These are phyloP conservation scores for Hypoxylon fragiforme DNA, from an alignment of 495 filamentous ascomycete genomes.

Conservation along the genomic window DNA sequence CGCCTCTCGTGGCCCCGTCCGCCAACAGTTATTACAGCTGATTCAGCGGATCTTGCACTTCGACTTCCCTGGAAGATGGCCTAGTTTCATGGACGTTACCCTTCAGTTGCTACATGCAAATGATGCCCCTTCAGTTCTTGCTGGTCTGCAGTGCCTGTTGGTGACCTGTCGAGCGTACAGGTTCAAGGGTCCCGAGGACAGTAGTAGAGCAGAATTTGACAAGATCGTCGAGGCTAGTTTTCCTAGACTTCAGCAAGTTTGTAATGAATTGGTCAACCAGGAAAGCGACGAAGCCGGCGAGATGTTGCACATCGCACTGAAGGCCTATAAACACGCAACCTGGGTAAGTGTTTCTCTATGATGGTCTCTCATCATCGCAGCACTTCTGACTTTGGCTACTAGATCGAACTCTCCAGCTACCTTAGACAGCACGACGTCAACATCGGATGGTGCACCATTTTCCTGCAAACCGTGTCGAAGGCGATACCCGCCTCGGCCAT, in stretches of 20 bases:
- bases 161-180: slow-evolving; percentile 91
- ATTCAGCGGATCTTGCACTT: slow-evolving; percentile 93
- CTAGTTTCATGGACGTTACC: slow-evolving; percentile 87
- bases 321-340: slow-evolving; percentile 95
- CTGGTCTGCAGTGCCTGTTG: slow-evolving; percentile 90
- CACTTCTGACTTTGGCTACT: slow-evolving; percentile 40
- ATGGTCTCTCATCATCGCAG: no score
- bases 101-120: slow-evolving; percentile 81
- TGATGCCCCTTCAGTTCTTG: slow-evolving; percentile 82
- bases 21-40: slow-evolving; percentile 87
- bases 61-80: slow-evolving; percentile 95
- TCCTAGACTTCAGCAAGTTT: slow-evolving; percentile 85
- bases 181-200: slow-evolving; percentile 75
- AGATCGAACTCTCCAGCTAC: slow-evolving; percentile 82
- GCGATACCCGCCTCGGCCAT: slow-evolving; percentile 76
- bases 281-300: slow-evolving; percentile 90
- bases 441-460: slow-evolving; percentile 92
- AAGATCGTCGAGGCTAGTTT: slow-evolving; percentile 91
- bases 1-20: slow-evolving; percentile 74
- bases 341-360: slow-evolving; percentile 70
- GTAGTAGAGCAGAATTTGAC: slow-evolving; percentile 83
- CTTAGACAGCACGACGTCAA: slow-evolving; percentile 79
- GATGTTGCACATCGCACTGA: slow-evolving; percentile 92
- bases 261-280: slow-evolving; percentile 84
- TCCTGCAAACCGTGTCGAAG: slow-evolving; percentile 87